phyloP scores from a whole-genome alignment of 257 asterid species.

The Thymus quinquecostatus region DNA sequence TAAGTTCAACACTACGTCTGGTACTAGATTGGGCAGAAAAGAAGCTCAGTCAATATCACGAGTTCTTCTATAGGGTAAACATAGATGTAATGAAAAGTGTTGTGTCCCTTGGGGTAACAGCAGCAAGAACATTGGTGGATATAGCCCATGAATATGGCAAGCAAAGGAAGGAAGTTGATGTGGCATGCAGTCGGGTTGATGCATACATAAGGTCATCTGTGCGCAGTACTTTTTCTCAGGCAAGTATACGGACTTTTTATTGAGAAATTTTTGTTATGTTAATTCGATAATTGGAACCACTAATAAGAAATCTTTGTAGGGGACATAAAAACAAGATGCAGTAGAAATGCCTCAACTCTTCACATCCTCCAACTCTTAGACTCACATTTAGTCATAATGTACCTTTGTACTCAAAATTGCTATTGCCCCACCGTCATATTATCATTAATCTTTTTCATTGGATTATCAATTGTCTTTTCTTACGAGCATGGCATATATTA shows the following conservation, averaged over 20 bases:
- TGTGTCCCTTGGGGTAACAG: constrained; percentile 59
- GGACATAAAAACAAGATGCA: background rate
- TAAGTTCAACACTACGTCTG: constrained; percentile 48
- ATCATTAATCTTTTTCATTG: background rate
- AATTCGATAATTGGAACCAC: too few relatives aligned
- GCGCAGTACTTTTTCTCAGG: constrained; percentile 71
- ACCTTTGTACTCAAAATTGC: background rate
- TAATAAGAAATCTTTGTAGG: background rate
- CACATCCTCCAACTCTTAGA: background rate
- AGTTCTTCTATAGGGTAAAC: constrained; percentile 68
- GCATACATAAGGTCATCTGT: constrained; percentile 81
- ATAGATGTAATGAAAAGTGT: constrained; percentile 67
- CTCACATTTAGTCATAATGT: background rate
- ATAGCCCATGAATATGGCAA: constrained; percentile 43
- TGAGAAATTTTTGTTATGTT: background rate
- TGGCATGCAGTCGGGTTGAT: constrained; percentile 58
- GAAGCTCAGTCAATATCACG: constrained; percentile 67
- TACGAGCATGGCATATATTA: background rate
- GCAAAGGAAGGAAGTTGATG: constrained; percentile 54
- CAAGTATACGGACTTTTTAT: constrained; percentile 44
- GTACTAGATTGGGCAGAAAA: constrained; percentile 75
- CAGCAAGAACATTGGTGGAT: constrained; percentile 60
- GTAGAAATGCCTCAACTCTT: background rate
- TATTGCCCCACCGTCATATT: background rate
- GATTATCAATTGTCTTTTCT: background rate